Percentiles rank a stretch among this genome's conserved stretches.
Conservation (phyloP, 495 filamentous ascomycete species). For the Xylaria bambusicola region DNA sequence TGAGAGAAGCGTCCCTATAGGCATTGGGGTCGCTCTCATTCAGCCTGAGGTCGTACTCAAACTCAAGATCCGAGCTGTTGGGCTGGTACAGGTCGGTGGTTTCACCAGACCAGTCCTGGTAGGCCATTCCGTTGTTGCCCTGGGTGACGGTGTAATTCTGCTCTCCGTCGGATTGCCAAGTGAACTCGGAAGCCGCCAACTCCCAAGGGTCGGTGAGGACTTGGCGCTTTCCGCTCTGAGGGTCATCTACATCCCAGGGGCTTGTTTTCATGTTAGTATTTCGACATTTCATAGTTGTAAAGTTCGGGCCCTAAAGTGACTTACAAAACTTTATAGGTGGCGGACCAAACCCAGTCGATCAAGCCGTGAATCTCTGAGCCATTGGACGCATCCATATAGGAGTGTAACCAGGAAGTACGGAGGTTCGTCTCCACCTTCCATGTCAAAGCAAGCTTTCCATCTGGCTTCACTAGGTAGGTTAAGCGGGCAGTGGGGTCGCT, state of each 20-base stretch:
- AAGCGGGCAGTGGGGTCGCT: slow-evolving; percentile 38
- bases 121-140: slow-evolving; percentile 29
- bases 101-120: slow-evolving; percentile 24
- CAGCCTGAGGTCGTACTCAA: slow-evolving; percentile 32
- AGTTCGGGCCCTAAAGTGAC: slow-evolving; percentile 5
- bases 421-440: slow-evolving; percentile 47
- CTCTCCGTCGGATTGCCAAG: slow-evolving; percentile 32
- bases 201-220: slow-evolving; percentile 34
- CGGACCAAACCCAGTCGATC: slow-evolving; percentile 42
- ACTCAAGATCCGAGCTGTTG: slow-evolving; percentile 24
- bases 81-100: slow-evolving; percentile 33
- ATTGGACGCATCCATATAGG: slow-evolving; percentile 40
- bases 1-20: slow-evolving; percentile 39
- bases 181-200: slow-evolving; percentile 27
- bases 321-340: slow-evolving; percentile 41
- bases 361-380: slow-evolving; percentile 29
- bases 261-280: slow-evolving; percentile 7
- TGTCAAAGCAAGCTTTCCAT: slow-evolving; percentile 34
- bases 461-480: slow-evolving; percentile 36
- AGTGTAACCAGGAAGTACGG: slow-evolving; percentile 38
- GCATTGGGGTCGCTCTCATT: slow-evolving; percentile 21
- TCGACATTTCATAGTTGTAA: slow-evolving; percentile 18
- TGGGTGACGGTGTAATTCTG: slow-evolving; percentile 23
- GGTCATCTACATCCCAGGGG: slow-evolving; percentile 41
- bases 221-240: slow-evolving; percentile 32